These are phyloP conservation scores for Phaseolus coccineus DNA, from an alignment of 331 rosid species.

Conservation along the genomic window DNA sequence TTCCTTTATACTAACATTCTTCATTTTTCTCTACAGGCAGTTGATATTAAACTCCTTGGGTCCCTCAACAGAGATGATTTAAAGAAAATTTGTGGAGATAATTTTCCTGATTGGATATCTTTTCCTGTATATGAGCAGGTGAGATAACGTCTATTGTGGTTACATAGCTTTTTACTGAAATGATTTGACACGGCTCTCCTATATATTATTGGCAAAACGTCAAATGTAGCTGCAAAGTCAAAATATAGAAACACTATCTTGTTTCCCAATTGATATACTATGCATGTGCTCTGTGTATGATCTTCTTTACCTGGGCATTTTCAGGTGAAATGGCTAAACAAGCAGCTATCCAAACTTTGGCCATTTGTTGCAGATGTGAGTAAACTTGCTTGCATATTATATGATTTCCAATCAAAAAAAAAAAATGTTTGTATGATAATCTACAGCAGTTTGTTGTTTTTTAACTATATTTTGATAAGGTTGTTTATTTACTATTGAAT, in stretches of 20 bases:
- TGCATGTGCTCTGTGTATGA: conserved; percentile 36
- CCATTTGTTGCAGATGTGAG: conserved; percentile 96
- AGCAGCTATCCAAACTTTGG: conserved; percentile 90
- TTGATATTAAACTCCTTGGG: conserved; percentile 84
- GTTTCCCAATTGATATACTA: conserved; percentile 31
- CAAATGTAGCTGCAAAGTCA: conserved; percentile 23
- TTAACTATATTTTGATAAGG: conserved; percentile 10
- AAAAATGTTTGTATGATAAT: conserved; percentile 31
- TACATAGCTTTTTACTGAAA: conserved; percentile 16
- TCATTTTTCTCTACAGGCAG: conserved; percentile 67
- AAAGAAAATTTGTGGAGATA: conserved; percentile 86
- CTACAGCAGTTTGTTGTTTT: conserved; percentile 21
- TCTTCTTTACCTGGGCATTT: conserved; percentile 36
- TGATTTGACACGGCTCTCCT: conserved; percentile 11
- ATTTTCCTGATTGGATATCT: conserved; percentile 93
- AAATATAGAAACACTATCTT: conserved; percentile 29
- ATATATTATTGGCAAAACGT: conserved; percentile 27
- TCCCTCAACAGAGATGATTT: conserved; percentile 85
- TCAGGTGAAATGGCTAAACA: conserved; percentile 99
- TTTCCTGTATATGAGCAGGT: conserved; percentile 95
- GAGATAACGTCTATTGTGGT: conserved; percentile 9
- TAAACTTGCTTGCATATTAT: conserved; percentile 26
- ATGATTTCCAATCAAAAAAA: no score
- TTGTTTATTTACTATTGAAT: conserved; percentile 29
- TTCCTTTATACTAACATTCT: conserved; percentile 32